Percentiles rank a stretch among this genome's conserved stretches.
phyloP scores from a whole-genome alignment of 257 asterid genomes.

The Oldenlandia corymbosa region DNA sequence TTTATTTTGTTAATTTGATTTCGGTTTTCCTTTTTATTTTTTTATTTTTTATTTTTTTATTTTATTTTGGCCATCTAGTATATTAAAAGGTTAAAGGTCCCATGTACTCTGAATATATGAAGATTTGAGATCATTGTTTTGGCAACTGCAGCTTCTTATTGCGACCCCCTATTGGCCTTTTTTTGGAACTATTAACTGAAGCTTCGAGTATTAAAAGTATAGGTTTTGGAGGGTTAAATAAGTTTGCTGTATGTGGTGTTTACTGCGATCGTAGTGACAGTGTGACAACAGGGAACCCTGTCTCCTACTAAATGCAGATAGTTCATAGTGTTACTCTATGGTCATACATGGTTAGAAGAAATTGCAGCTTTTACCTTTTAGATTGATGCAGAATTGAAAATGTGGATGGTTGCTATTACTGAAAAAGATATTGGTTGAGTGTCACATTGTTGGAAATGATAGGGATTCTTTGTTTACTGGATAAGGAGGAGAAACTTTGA shows the following conservation, averaged over 20 bases:
- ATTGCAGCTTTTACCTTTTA: background rate
- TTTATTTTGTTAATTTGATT: background rate
- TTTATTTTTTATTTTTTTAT: background rate
- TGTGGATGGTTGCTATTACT: background rate
- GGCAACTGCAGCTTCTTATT: background rate
- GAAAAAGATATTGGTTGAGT: background rate
- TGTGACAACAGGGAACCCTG: no score
- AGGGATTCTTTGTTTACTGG: background rate
- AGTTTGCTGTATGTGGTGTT: background rate
- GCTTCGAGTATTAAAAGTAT: background rate
- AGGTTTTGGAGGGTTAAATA: background rate
- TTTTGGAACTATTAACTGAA: background rate
- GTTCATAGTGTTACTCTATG: background rate
- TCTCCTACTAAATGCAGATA: no score
- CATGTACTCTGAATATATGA: background rate
- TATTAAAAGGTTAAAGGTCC: background rate
- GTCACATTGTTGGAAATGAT: background rate
- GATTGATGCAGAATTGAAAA: slow-evolving; percentile 1
- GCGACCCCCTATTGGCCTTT: background rate
- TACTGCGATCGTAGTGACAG: background rate
- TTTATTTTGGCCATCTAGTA: background rate
- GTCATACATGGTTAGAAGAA: background rate
- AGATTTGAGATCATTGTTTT: background rate
- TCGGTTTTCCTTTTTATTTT: background rate
- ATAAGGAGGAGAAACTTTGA: no score